phyloP scores from a whole-genome alignment of 768 basidiomycete species.

The Trametes cinnabarina region DNA sequence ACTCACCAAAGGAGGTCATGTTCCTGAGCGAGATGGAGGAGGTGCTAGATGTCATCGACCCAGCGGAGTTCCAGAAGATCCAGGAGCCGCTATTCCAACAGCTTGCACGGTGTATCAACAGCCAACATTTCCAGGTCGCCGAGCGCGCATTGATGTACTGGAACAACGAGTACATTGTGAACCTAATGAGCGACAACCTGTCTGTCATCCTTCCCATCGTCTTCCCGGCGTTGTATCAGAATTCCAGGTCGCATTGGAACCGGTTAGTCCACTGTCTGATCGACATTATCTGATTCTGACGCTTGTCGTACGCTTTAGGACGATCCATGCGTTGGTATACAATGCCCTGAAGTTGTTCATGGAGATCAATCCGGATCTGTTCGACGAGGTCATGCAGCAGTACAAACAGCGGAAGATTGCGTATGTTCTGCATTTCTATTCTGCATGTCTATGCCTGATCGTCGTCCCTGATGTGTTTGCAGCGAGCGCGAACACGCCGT shows the following conservation, averaged over 20 bases:
- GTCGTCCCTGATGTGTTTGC: not conserved
- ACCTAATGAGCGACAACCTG: conserved; percentile 97
- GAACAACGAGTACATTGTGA: conserved; percentile 99
- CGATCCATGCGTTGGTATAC: conserved; percentile 99
- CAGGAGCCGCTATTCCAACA: conserved; percentile 91
- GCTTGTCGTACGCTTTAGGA: conserved; percentile 48
- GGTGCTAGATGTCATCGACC: conserved; percentile 96
- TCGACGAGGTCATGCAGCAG: conserved; percentile 89
- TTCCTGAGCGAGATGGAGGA: conserved; percentile 99
- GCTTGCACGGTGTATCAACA: conserved; percentile 94
- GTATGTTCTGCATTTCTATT: too few species aligned
- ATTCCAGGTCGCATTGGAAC: conserved; percentile 98
- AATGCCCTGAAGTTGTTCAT: conserved; percentile 98
- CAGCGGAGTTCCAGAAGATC: conserved; percentile 94
- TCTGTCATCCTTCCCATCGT: conserved; percentile 88
- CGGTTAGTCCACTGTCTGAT: conserved; percentile 54
- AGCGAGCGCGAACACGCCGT: conserved; percentile 90
- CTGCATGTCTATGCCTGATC: not conserved
- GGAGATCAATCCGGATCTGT: conserved; percentile 97
- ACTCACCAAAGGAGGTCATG: conserved; percentile 99
- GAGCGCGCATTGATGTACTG: conserved; percentile 96
- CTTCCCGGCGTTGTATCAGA: conserved; percentile 93
- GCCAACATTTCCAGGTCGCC: conserved; percentile 99
- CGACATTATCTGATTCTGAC: not conserved
- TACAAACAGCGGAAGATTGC: conserved; percentile 86